Conservation (phyloP, 2,329 filamentous ascomycete species). For the Akanthomyces muscarius region DNA sequence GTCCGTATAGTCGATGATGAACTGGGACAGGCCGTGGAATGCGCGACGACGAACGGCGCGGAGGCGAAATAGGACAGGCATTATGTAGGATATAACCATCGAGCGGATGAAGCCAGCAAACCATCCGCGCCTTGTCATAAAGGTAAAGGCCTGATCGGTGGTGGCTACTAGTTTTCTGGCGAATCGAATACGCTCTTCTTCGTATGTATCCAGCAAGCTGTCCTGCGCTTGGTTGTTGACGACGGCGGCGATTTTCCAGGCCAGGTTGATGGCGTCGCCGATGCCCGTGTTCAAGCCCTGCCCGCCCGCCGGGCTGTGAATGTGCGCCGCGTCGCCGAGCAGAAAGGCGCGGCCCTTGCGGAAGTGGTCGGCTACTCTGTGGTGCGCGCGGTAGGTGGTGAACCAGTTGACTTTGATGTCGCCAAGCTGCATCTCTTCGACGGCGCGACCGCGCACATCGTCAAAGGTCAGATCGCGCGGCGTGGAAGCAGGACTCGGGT, state of each 20-base stretch:
- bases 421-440: constrained; percentile 9
- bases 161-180: constrained; percentile 4
- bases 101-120: neutral
- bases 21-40: constrained; percentile 4
- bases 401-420: constrained; percentile 13
- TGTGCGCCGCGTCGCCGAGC: constrained; percentile 35
- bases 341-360: constrained; percentile 32
- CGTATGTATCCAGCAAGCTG: constrained; percentile 25
- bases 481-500: neutral
- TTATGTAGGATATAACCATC: neutral
- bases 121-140: neutral
- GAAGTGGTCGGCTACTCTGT: constrained; percentile 12
- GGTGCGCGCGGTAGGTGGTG: constrained; percentile 12
- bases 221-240: constrained; percentile 20
- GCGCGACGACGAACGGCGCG: neutral
- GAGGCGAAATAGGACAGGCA: constrained; percentile 8
- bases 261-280: constrained; percentile 32
- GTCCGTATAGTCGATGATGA: constrained; percentile 1
- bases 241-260: constrained; percentile 32
- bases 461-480: constrained; percentile 1
- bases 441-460: constrained; percentile 5
- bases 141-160: constrained; percentile 3
- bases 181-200: constrained; percentile 21
- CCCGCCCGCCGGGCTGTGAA: constrained; percentile 33
- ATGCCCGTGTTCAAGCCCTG: constrained; percentile 37